phyloP scores from a whole-genome alignment of 1,139 yeast species.

The Candida tetrigidarum region DNA sequence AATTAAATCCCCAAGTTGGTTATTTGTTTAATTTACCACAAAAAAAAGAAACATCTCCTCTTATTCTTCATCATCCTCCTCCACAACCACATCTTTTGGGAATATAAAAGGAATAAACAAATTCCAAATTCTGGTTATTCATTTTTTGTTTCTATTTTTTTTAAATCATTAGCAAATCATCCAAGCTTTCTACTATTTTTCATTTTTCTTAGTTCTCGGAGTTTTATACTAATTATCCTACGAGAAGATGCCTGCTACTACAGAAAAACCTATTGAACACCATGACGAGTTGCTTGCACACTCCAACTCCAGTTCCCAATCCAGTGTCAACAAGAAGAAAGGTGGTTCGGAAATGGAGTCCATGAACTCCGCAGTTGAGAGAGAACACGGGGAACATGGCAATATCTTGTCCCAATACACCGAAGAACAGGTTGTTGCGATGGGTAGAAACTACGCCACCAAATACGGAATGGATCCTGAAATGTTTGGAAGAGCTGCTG shows the following conservation, averaged over 20 bases:
- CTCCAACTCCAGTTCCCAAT: slow-evolving; percentile 21
- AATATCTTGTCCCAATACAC: slow-evolving; percentile 68
- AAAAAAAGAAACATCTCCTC: too few relatives aligned
- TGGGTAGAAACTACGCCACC: slow-evolving; percentile 73
- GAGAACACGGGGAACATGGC: slow-evolving; percentile 39
- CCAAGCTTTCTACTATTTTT: too few relatives aligned
- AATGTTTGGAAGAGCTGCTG: slow-evolving; percentile 73
- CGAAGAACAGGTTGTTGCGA: slow-evolving; percentile 65
- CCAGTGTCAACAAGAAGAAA: slow-evolving; percentile 25
- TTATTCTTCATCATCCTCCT: neutral
- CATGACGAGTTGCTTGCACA: slow-evolving; percentile 22
- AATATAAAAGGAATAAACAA: slow-evolving; percentile 2
- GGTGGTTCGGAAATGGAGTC: slow-evolving; percentile 29
- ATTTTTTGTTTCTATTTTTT: slow-evolving; percentile 1
- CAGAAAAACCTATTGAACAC: slow-evolving; percentile 8
- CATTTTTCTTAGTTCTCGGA: neutral
- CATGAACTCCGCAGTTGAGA: slow-evolving; percentile 26
- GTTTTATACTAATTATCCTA: neutral
- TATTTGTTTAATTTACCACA: too few relatives aligned
- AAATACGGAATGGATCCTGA: slow-evolving; percentile 67
- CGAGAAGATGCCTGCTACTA: slow-evolving; percentile 1
- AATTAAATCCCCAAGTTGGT: too few relatives aligned
- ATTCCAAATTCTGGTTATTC: too few relatives aligned
- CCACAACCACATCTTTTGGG: neutral
- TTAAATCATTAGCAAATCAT: neutral